Conservation (phyloP, 805 yeast species). For the Komagataella ulmi region DNA sequence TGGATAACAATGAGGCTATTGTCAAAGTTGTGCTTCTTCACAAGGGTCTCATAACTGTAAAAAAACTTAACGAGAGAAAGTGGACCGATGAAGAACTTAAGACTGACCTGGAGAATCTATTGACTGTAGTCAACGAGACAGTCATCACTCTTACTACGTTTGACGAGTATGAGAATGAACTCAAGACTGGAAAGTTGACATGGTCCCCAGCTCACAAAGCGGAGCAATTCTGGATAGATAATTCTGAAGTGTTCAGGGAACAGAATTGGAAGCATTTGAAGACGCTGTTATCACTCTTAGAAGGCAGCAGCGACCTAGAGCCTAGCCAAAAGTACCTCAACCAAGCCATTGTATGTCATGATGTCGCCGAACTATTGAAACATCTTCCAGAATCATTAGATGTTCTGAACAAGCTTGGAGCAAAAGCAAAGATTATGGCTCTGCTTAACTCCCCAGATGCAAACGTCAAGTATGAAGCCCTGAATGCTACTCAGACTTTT, state of each 20-base stretch:
- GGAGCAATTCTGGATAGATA: constrained; percentile 82
- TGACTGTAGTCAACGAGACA: constrained; percentile 51
- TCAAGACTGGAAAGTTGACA: constrained; percentile 60
- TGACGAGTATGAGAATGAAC: constrained; percentile 82
- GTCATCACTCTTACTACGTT: constrained; percentile 76
- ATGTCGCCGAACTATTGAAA: constrained; percentile 47
- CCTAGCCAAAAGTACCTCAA: constrained; percentile 15
- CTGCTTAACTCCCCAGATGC: constrained; percentile 69
- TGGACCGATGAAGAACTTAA: constrained; percentile 92
- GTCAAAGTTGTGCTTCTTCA: constrained; percentile 60
- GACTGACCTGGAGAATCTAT: constrained; percentile 48
- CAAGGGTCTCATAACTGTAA: constrained; percentile 58
- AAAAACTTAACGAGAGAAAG: constrained; percentile 68
- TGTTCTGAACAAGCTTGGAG: constrained; percentile 38
- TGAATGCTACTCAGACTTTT: constrained; percentile 87
- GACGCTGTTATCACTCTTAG: constrained; percentile 42
- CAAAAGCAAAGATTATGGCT: constrained; percentile 75
- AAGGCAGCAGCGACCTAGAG: constrained; percentile 14
- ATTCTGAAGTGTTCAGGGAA: constrained; percentile 62
- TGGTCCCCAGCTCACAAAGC: constrained; percentile 93
- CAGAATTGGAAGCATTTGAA: constrained; percentile 63
- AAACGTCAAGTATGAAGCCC: constrained; percentile 88
- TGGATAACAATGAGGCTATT: constrained; percentile 26
- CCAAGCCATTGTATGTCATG: constrained; percentile 56
- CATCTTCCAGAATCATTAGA: constrained; percentile 48